Percentiles rank a stretch among this genome's conserved stretches.
Conservation (phyloP, 345 rosid genomes). For the Citropsis articulata region DNA sequence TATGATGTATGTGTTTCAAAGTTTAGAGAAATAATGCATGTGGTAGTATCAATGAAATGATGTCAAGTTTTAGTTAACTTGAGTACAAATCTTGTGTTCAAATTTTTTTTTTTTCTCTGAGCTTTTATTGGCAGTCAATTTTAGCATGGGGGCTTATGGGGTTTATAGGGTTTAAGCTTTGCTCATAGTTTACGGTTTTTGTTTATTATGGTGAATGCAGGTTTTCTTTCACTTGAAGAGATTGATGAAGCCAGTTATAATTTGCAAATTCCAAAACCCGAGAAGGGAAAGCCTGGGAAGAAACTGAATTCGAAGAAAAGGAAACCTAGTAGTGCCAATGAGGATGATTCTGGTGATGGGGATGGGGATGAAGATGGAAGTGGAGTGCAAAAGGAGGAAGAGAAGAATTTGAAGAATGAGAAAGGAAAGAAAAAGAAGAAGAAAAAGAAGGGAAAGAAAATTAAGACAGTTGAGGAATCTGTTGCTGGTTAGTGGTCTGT, state of each 20-base stretch:
- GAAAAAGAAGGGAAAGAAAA: constrained; percentile 38
- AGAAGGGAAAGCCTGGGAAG: constrained; percentile 28
- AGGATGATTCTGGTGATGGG: constrained; percentile 25
- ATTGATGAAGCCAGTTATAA: constrained; percentile 71
- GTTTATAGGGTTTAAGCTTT: constrained; percentile 16
- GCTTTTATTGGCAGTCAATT: neutral
- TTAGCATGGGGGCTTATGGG: neutral
- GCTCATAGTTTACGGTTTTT: neutral
- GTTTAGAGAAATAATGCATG: neutral
- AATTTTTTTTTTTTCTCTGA: neutral
- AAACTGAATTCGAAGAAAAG: constrained; percentile 33
- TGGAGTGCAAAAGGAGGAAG: constrained; percentile 20
- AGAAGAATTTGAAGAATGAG: constrained; percentile 24
- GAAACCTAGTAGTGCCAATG: constrained; percentile 30
- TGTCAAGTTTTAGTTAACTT: neutral
- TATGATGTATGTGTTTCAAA: neutral
- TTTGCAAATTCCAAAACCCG: constrained; percentile 36
- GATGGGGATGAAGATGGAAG: constrained; percentile 20
- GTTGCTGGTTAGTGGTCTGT: constrained; percentile 46
- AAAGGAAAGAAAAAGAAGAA: constrained; percentile 44
- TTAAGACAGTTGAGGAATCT: constrained; percentile 28
- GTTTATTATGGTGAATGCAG: constrained; percentile 29
- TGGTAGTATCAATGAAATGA: neutral
- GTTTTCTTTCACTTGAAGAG: constrained; percentile 92
- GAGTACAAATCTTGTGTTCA: neutral